Base-by-base conservation (phyloP, 2,329 filamentous ascomycete genomes). In the Cercospora zeae-maydis region DNA sequence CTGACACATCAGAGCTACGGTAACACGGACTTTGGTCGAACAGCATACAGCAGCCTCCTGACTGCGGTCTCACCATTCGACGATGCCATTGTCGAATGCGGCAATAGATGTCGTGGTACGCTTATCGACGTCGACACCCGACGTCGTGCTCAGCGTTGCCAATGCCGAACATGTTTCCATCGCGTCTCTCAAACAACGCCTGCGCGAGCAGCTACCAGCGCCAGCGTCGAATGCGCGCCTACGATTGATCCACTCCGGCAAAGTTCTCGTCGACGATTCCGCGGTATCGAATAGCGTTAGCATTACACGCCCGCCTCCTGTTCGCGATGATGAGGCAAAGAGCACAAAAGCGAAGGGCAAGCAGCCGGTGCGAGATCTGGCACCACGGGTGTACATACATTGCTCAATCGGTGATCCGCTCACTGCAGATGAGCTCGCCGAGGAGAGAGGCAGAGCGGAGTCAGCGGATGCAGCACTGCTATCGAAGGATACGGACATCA, bases 171-270 rank as follows among this genome's bases (percentile, higher is more conserved):
- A 82, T 33, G 92, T 89, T 10, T 91, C 91, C 45, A 85, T 91
- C 59, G 84, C 92, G 60, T 86, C 88, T 1, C 84, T 98, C 24
- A 96, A 96, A 77, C 88, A 90, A 70, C 83, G 89, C 57, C 91
- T 98, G 73, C 92, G 95, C 69, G 77, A 82, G 8, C 84, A 89
- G 51, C 85, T 97, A 21, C 82, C 88, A 5, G 73, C 79, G 34
- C 78, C 84, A 34, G 82, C 87, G 66, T 84, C 87, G 13, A 81
- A 84, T 45, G 87, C 86, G 66, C 89, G 92, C 36, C 85, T 98
- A 33, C 91, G 93, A 63, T 86, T 99, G 67, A 97, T 98, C 75
- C 88, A 96, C 76, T 86, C 91, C 56, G 95, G 95, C 65, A 92
- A 91, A 73, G 89, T 96, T 63, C 87, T 98, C 55, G 83, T 88